Percentiles rank a stretch among this genome's conserved stretches.
These are phyloP conservation scores for Aspergillus egyptiacus DNA, from an alignment of 495 filamentous ascomycete species.

Conservation along the genomic window DNA sequence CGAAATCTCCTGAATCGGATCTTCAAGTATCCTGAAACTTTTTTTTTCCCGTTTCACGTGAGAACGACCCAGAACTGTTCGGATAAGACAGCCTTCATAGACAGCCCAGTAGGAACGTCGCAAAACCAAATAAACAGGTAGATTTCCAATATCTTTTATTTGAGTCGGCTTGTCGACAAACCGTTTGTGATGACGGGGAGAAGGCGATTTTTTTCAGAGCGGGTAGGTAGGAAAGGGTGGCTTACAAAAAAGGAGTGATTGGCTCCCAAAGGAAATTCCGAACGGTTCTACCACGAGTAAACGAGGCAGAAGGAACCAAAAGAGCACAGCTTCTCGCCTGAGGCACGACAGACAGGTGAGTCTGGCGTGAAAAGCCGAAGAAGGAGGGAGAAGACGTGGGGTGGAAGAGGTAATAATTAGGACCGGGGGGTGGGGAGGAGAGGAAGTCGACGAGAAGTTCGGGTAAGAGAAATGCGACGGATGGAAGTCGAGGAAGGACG, in stretches of 20 bases:
- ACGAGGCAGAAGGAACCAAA: conserved; percentile 30
- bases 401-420: conserved; percentile 12
- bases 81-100: neutral
- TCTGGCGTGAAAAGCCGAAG: conserved; percentile 20
- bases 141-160: conserved; percentile 1
- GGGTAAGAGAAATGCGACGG: conserved; percentile 13
- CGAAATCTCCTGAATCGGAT: conserved; percentile 5
- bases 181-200: conserved; percentile 6
- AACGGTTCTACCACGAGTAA: conserved; percentile 33
- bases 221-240: conserved; percentile 6
- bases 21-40: conserved; percentile 13
- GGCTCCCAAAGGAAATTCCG: conserved; percentile 17
- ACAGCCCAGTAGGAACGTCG: neutral
- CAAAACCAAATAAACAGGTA: neutral
- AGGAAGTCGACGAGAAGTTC: conserved; percentile 13
- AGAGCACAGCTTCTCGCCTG: conserved; percentile 14
- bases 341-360: conserved; percentile 20
- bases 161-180: conserved; percentile 7
- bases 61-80: neutral
- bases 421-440: conserved; percentile 13
- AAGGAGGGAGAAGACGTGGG: conserved; percentile 16
- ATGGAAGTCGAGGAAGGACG: conserved; percentile 19
- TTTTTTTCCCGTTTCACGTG: conserved; percentile 3
- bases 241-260: conserved; percentile 29
- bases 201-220: conserved; percentile 3